Percentiles rank a stretch among this genome's conserved stretches.
Conservation (phyloP, 257 asterid species). For the Nicotiana tomentosiformis region DNA sequence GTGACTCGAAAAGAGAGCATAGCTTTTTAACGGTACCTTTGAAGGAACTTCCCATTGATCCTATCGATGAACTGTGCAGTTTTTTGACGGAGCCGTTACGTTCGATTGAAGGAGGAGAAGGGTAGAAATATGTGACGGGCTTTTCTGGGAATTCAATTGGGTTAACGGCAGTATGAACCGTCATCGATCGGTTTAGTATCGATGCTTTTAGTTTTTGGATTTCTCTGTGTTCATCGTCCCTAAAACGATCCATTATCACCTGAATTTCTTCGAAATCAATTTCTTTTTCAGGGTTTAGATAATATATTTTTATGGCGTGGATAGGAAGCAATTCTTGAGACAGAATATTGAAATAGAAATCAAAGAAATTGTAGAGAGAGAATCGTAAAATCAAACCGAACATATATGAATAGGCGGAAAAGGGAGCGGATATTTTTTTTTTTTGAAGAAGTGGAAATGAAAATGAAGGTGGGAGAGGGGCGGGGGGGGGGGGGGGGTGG, state of each 20-base stretch:
- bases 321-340: background rate
- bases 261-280: background rate
- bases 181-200: background rate
- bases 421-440: background rate
- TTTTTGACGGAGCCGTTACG: slow-evolving; percentile 58
- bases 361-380: background rate
- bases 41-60: slow-evolving; percentile 55
- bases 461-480: background rate
- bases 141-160: background rate
- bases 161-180: background rate
- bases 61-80: slow-evolving; percentile 46
- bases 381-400: background rate
- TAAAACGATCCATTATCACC: slow-evolving; percentile 4
- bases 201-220: background rate
- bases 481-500: background rate
- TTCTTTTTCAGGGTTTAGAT: background rate
- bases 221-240: background rate
- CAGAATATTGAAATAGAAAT: background rate
- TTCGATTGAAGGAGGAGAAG: slow-evolving; percentile 24
- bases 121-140: background rate
- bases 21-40: slow-evolving; percentile 67
- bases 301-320: background rate
- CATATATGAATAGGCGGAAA: background rate
- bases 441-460: background rate
- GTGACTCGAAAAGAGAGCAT: slow-evolving; percentile 58